Conservation (phyloP, 257 asterid genomes). For the Cynanchum wilfordii region DNA sequence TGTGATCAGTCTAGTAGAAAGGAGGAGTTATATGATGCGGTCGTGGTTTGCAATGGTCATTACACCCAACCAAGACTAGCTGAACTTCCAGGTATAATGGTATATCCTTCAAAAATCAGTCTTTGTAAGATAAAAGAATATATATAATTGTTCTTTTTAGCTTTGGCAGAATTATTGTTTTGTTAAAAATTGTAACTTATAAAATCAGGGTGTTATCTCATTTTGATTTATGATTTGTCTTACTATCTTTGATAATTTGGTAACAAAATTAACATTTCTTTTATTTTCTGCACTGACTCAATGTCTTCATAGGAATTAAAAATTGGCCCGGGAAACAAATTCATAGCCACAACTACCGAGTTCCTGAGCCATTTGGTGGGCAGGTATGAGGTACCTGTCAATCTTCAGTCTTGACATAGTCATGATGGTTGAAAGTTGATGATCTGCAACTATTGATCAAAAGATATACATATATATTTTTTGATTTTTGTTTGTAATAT, state of each 20-base stretch:
- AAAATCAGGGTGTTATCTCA: too few species aligned
- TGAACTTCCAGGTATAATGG: constrained; percentile 21
- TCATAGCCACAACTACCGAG: constrained; percentile 64
- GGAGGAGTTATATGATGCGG: constrained; percentile 20
- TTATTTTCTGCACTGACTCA: neutral
- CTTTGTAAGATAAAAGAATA: too few species aligned
- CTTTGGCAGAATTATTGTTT: too few species aligned
- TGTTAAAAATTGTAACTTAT: too few species aligned
- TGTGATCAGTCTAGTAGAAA: neutral
- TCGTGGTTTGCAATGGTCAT: constrained; percentile 32
- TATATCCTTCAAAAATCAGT: neutral
- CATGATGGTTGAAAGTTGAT: neutral
- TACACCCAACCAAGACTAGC: constrained; percentile 23
- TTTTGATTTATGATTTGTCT: too few species aligned
- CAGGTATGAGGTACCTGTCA: constrained; percentile 42
- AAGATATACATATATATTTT: neutral
- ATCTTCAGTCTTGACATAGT: neutral
- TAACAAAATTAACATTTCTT: too few species aligned
- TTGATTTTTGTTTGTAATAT: neutral
- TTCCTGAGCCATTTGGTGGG: constrained; percentile 44
- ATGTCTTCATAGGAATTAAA: constrained; percentile 30
- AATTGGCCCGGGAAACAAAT: constrained; percentile 66
- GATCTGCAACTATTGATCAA: neutral
- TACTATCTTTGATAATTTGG: too few species aligned
- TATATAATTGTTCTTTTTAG: neutral